These are phyloP conservation scores for Cydonia oblonga DNA, from an alignment of 331 rosid genomes.

Conservation along the genomic window DNA sequence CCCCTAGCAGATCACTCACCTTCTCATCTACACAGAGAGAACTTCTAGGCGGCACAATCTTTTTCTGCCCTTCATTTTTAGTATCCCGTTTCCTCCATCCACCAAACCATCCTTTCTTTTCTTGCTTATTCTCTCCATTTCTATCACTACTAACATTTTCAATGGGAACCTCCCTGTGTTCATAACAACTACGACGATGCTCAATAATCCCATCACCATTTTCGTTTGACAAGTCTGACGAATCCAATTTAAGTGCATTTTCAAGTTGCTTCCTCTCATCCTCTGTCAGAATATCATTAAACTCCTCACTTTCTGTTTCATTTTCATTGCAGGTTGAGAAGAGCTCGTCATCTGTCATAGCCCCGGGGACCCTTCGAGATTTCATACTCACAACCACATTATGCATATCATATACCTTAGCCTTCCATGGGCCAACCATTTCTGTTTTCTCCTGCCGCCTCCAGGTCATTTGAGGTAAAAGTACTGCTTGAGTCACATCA, in stretches of 20 bases:
- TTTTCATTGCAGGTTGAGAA: slow-evolving; percentile 73
- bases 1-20: slow-evolving; percentile 80
- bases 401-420: slow-evolving; percentile 96
- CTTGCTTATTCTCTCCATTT: slow-evolving; percentile 61
- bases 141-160: slow-evolving; percentile 41
- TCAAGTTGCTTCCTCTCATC: slow-evolving; percentile 90
- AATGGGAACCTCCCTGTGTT: slow-evolving; percentile 56
- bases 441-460: slow-evolving; percentile 90
- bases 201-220: slow-evolving; percentile 48
- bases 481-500: slow-evolving; percentile 97
- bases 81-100: slow-evolving; percentile 89
- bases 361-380: slow-evolving; percentile 93
- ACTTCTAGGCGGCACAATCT: slow-evolving; percentile 69
- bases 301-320: slow-evolving; percentile 73
- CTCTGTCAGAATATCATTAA: slow-evolving; percentile 72
- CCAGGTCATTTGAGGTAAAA: slow-evolving; percentile 92
- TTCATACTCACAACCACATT: slow-evolving; percentile 90
- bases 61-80: slow-evolving; percentile 43
- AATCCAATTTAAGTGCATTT: slow-evolving; percentile 68
- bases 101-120: slow-evolving; percentile 92
- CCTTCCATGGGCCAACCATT: slow-evolving; percentile 87
- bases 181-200: slow-evolving; percentile 65
- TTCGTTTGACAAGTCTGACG: slow-evolving; percentile 39
- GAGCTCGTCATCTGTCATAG: slow-evolving; percentile 84
- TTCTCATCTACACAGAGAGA: slow-evolving; percentile 77